Evolutionary conservation across 1,139 yeast genomes (phyloP), one percentile per base, ranked within the genome.

Genomic region (Trichomonascaceae sp.): DNA sequence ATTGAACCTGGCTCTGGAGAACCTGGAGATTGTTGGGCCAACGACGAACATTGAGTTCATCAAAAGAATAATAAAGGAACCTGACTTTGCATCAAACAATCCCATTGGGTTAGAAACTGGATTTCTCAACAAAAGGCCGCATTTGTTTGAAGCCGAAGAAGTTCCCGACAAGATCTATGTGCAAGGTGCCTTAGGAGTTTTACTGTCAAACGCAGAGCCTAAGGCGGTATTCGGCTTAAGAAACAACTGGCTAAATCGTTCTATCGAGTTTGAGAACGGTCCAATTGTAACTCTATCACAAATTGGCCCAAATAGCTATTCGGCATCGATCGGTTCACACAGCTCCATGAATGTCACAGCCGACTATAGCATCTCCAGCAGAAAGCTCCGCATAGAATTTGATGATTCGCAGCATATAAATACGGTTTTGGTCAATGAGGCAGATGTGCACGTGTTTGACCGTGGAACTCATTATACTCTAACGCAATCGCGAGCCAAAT

Each of bases 21-120:
- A 65, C 55, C 60, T 67, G 45, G 70, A 68, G 53, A 66, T 68
- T 45, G 71, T 66, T 3, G 72, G 72, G 6, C 72, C 72, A n/a
- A 62, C 64, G 41, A 68, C 71, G 27, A 68, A 68, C 55, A 61
- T 67, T 53, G 71, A 68, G 57, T 68, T 68, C 54, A 58, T 68
- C 53, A 64, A 67, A 58, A 61, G 70, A 18, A 66, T 68, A 17
- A 61, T 66, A 30, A 57, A 56, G 27, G 52, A 50, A 15, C 57
- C 62, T 17, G 64, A 62, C 19, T 68, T 68, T 55, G 65, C 62
- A 15, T 68, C 70, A 2, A 62, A 67, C 43, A 53, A 59, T 36
- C 72, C 72, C 1, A 20, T 53, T 8, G 70, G 64, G 2, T 61
- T 68, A 18, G 72, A 68, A 45, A 68, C 71, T 10, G 71, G 71